A percentile compares a stretch with the other conserved stretches of the same genome.
Conservation (phyloP, 208 protist species). For the Leishmania major region DNA sequence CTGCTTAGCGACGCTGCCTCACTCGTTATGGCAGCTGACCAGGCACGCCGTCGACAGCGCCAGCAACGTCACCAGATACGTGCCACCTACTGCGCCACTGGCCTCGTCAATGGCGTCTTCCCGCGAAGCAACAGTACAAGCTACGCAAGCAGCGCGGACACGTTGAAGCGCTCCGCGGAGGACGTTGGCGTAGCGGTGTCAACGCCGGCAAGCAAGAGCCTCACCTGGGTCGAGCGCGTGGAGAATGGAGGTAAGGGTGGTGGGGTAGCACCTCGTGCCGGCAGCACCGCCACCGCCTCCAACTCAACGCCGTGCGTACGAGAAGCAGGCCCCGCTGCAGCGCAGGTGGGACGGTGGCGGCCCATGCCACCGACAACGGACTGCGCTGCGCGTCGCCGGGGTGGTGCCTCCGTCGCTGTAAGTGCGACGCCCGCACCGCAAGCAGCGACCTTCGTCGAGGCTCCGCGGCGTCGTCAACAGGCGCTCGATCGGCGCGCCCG, state of each 20-base stretch:
- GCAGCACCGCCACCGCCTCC: not conserved
- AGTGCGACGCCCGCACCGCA: not conserved
- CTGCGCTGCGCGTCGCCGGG: not conserved
- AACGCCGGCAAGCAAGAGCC: not conserved
- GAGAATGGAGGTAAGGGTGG: not conserved
- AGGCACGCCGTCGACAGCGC: slow-evolving; percentile 7
- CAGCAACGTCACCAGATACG: slow-evolving; percentile 1
- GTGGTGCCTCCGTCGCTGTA: not conserved
- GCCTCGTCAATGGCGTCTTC: not conserved
- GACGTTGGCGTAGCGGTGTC: not conserved
- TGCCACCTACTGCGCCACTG: not conserved
- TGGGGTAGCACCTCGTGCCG: not conserved
- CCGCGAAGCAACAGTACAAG: not conserved
- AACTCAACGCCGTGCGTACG: not conserved
- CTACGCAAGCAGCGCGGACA: not conserved
- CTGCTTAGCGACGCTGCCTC: slow-evolving; percentile 26
- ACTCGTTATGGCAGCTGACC: slow-evolving; percentile 27
- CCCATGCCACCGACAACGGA: not conserved
- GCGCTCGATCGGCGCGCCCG: slow-evolving; percentile 14
- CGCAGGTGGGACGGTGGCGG: not conserved
- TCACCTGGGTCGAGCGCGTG: not conserved
- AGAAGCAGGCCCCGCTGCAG: not conserved
- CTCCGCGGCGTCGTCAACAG: not conserved
- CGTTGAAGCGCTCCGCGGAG: not conserved
- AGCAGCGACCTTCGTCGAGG: not conserved